A percentile compares a stretch with the other conserved stretches of the same genome.
Conservation (phyloP, 805 yeast species). For the Pichia manshurica region DNA sequence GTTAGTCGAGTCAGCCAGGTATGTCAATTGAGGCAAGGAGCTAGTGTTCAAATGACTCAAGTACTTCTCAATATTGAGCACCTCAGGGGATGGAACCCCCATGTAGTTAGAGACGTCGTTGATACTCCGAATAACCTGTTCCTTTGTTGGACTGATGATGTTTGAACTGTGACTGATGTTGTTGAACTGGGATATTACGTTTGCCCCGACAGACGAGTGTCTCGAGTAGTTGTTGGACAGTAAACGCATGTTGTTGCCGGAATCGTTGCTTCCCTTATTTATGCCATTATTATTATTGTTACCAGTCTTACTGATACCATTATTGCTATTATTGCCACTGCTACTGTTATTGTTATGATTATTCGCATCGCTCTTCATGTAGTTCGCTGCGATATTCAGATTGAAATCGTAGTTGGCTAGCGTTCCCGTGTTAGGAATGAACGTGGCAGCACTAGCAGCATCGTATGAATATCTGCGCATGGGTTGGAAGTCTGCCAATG, state of each 20-base stretch:
- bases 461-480: conserved; percentile 25
- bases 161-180: neutral
- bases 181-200: neutral
- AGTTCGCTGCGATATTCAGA: neutral
- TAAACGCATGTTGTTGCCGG: too few species aligned
- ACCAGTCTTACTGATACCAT: neutral
- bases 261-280: neutral
- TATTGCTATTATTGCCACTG: neutral
- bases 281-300: neutral
- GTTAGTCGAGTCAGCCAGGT: neutral
- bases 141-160: conserved; percentile 11
- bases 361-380: neutral
- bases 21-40: conserved; percentile 23
- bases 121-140: conserved; percentile 23
- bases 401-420: neutral
- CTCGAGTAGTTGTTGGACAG: neutral
- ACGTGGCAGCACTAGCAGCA: conserved; percentile 15
- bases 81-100: conserved; percentile 23
- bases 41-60: conserved; percentile 20
- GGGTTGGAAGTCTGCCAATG: conserved; percentile 21
- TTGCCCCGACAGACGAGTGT: neutral
- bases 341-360: too few species aligned
- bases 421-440: conserved; percentile 13
- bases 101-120: conserved; percentile 27
- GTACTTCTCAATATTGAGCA: conserved; percentile 21